phyloP scores from a whole-genome alignment of 192 early-diverging fungal species.

The Entophlyctis luteolus region DNA sequence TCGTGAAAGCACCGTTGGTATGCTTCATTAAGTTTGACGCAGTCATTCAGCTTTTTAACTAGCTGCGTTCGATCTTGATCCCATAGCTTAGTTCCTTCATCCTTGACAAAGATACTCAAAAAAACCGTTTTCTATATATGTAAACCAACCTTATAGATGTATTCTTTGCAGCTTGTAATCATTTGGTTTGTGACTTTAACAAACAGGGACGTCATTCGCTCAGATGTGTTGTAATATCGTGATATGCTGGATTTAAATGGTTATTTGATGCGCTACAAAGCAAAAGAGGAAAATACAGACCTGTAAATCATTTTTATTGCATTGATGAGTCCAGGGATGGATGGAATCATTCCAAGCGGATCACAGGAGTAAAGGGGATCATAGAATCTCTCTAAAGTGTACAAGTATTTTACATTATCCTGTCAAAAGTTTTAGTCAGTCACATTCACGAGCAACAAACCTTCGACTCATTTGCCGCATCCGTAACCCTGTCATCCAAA shows the following conservation, averaged over 20 bases:
- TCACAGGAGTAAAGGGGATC: constrained; percentile 61
- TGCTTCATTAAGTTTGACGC: constrained; percentile 58
- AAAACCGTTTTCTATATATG: constrained; percentile 1
- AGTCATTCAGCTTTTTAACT: constrained; percentile 54
- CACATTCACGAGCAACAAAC: constrained; percentile 8
- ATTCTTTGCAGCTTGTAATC: constrained; percentile 67
- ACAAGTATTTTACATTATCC: constrained; percentile 67
- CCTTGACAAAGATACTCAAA: constrained; percentile 9
- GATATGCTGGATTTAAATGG: constrained; percentile 41
- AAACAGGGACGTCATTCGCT: constrained; percentile 64
- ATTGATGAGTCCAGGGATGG: constrained; percentile 64
- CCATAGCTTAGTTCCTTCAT: constrained; percentile 62
- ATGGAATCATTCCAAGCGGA: constrained; percentile 61
- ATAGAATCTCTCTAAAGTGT: constrained; percentile 64
- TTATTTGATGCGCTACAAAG: not conserved
- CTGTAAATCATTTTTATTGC: constrained; percentile 68
- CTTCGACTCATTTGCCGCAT: constrained; percentile 68
- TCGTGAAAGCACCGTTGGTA: constrained; percentile 64
- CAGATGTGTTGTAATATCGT: constrained; percentile 66
- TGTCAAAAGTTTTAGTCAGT: not conserved
- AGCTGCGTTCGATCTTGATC: constrained; percentile 54
- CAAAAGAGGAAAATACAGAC: constrained; percentile 19
- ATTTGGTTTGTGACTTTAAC: constrained; percentile 69
- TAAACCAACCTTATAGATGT: constrained; percentile 51
- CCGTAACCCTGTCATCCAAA: constrained; percentile 61